Conservation (phyloP, 2,329 filamentous ascomycete genomes). For the Pyricularia pennisetigena region DNA sequence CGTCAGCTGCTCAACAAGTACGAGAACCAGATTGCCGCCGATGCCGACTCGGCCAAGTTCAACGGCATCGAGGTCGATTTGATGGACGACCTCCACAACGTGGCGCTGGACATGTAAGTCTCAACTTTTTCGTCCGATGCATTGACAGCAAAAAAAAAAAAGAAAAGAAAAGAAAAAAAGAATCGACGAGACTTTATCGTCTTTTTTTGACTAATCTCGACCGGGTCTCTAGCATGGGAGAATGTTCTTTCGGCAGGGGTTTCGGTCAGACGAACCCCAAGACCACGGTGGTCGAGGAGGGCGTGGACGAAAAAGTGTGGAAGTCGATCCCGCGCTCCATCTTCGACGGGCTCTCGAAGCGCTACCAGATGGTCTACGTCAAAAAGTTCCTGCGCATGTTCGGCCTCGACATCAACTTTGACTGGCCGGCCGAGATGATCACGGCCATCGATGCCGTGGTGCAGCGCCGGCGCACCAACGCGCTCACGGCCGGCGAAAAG, state of each 20-base stretch:
- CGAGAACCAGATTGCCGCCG: constrained; percentile 2
- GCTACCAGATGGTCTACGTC: constrained; percentile 10
- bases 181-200: too few species aligned
- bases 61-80: constrained; percentile 14
- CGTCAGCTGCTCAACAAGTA: constrained; percentile 11
- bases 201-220: too few species aligned
- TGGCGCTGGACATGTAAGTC: constrained; percentile 15
- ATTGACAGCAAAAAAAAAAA: too few species aligned
- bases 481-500: not conserved
- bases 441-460: constrained; percentile 8
- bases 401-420: constrained; percentile 12
- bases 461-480: constrained; percentile 6
- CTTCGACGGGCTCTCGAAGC: constrained; percentile 11
- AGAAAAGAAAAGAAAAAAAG: too few species aligned
- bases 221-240: constrained; percentile 18
- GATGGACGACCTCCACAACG: constrained; percentile 18
- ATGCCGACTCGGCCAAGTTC: constrained; percentile 4
- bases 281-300: constrained; percentile 8
- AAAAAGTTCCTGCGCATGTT: constrained; percentile 10
- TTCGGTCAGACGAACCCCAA: constrained; percentile 16
- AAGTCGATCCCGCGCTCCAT: constrained; percentile 12
- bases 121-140: too few species aligned
- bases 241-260: constrained; percentile 16
- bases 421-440: constrained; percentile 13
- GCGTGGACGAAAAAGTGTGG: constrained; percentile 11